These are phyloP conservation scores for Quercus phellos DNA, from an alignment of 331 rosid genomes.

Conservation along the genomic window DNA sequence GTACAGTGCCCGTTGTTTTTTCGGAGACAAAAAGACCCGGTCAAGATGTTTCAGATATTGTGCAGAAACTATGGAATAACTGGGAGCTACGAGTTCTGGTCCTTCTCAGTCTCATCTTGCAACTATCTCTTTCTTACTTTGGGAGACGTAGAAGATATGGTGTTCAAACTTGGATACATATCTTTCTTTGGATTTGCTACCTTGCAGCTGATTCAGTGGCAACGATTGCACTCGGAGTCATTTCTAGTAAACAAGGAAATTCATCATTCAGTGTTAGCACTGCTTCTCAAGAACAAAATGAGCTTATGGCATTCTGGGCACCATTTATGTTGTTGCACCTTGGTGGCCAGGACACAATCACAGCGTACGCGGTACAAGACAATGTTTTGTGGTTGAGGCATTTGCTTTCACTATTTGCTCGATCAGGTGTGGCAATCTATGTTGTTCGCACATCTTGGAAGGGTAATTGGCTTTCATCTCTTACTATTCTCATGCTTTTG, in stretches of 20 bases:
- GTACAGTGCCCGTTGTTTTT: no score
- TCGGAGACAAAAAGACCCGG: no score
- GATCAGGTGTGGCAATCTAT: background rate
- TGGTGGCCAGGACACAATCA: conserved; percentile 15
- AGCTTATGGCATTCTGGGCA: conserved; percentile 3
- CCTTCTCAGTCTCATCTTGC: no score
- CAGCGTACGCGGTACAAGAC: conserved; percentile 11
- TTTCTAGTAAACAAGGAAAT: background rate
- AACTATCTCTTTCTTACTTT: no score
- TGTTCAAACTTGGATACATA: no score
- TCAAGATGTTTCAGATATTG: no score
- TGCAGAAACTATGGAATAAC: no score
- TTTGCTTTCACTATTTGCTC: background rate
- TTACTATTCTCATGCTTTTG: background rate
- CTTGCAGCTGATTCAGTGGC: no score
- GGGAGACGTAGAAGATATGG: no score
- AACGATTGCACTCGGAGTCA: no score
- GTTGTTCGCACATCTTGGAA: background rate
- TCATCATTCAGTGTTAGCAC: background rate
- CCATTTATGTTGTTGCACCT: conserved; percentile 2
- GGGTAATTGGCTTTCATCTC: background rate
- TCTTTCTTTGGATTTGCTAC: no score
- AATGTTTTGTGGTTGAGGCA: conserved; percentile 6
- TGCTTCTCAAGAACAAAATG: background rate
- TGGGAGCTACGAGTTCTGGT: no score